Percentiles rank a stretch among this genome's conserved stretches.
Conservation (phyloP, 176 grass and related monocot species). For the Musa troglodytarum region DNA sequence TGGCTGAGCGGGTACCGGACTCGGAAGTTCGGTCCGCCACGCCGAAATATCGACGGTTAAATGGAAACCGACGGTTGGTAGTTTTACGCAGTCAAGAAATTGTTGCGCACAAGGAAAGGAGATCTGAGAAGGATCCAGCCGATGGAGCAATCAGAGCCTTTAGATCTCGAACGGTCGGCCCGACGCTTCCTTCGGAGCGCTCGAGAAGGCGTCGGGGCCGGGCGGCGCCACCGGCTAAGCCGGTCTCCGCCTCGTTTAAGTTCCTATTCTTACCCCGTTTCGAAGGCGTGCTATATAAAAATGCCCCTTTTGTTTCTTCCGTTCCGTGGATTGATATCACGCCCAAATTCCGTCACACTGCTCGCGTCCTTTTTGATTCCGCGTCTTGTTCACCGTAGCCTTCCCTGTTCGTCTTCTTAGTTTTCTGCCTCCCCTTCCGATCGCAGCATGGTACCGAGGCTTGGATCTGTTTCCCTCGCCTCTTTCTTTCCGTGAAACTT, state of each 20-base stretch:
- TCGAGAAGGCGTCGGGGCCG: too few relatives aligned
- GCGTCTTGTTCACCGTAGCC: neutral
- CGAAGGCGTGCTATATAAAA: neutral
- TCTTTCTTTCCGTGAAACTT: neutral
- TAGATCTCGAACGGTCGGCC: neutral
- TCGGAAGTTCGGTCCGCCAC: too few relatives aligned
- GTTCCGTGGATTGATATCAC: neutral
- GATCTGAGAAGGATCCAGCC: too few relatives aligned
- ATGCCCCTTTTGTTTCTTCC: neutral
- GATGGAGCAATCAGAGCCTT: neutral
- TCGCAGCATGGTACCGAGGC: neutral
- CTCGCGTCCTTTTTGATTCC: neutral
- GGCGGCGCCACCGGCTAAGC: too few relatives aligned
- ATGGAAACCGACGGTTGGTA: too few relatives aligned
- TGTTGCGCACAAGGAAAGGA: too few relatives aligned
- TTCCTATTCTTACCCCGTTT: neutral
- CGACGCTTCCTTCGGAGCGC: neutral
- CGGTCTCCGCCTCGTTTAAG: neutral
- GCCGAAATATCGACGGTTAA: too few relatives aligned
- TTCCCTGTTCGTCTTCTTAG: neutral
- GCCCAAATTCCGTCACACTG: neutral
- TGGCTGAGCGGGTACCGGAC: too few relatives aligned
- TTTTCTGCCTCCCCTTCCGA: neutral
- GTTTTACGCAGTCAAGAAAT: too few relatives aligned
- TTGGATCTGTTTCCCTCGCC: neutral